Evolutionary conservation across 1,284 basidiomycete species (phyloP).

Genomic region (Cryptococcus sp.): DNA sequence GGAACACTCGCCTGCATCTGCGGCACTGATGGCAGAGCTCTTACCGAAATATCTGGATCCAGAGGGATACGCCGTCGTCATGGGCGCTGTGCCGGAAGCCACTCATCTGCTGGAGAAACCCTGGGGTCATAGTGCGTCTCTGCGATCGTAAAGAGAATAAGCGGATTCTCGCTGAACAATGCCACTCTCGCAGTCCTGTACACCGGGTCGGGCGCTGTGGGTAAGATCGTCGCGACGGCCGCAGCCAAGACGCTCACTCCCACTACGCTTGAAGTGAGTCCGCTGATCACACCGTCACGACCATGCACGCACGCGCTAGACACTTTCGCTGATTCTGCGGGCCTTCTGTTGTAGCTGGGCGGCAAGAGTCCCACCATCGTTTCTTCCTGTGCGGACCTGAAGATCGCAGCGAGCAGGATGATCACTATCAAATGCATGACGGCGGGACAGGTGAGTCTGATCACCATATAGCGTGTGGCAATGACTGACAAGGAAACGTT

Average conservation of each 20-base stretch:
- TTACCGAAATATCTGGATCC: slow-evolving; percentile 79
- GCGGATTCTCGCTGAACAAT: slow-evolving; percentile 1
- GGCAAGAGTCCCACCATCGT: slow-evolving; percentile 84
- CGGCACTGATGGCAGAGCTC: slow-evolving; percentile 70
- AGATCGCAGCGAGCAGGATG: slow-evolving; percentile 55
- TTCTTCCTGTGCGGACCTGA: slow-evolving; percentile 62
- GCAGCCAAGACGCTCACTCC: slow-evolving; percentile 86
- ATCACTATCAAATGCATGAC: slow-evolving; percentile 80
- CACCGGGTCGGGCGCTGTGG: slow-evolving; percentile 70
- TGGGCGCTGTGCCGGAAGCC: slow-evolving; percentile 74
- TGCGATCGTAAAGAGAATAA: background rate
- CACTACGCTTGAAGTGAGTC: slow-evolving; percentile 64
- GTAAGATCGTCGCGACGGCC: slow-evolving; percentile 73
- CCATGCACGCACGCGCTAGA: background rate
- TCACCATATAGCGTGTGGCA: background rate
- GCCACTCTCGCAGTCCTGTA: slow-evolving; percentile 62
- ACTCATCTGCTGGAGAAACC: slow-evolving; percentile 75
- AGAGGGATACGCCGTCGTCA: slow-evolving; percentile 69
- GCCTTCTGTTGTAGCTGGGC: slow-evolving; percentile 58
- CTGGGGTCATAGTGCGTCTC: slow-evolving; percentile 77
- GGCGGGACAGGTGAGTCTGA: slow-evolving; percentile 65
- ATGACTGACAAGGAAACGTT: background rate
- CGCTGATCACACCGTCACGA: no score
- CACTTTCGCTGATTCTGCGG: no score
- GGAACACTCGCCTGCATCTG: slow-evolving; percentile 70